Base-by-base conservation (phyloP, 192 early-diverging fungal species). In the Coemansia sp. region DNA sequence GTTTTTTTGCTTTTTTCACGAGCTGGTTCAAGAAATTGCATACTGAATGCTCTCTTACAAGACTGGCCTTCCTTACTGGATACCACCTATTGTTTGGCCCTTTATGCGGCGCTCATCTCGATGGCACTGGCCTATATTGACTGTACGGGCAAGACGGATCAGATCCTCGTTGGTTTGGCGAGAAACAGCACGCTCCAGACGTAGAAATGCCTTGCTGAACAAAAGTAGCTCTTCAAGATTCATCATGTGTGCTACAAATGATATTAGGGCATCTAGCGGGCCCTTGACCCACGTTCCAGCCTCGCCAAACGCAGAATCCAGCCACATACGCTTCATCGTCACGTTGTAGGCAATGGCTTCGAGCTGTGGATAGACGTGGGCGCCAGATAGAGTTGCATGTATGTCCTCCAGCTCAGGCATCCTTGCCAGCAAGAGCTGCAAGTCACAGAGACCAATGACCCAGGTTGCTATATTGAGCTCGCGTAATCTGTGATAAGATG, bases 71-170 rank as follows among this genome's bases (percentile, higher is more conserved):
- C n/a, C 15, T 42, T 42, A 42, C 40, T 16, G 7, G 40, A 42
- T 42, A 2, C 8, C 10, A 2, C 40, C 40, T 2, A 16, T 13
- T 2, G 40, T 43, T 4, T 43, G 40, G 40, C 30, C 18, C 30
- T 18, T 33, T 35, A 15, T 57, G 0, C 23, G 39, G 18, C 18
- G 5, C 29, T 71, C 63, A 43, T 64, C 58, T 3, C 30, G n/a
- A 23, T 71, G 26, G 51, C 69, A 64, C 40, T 42, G 62, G 4
- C 69, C 69, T 15, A 71, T 61, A 16, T 64, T 64, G 13, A 56
- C 63, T 2, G 18, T 20, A 1, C 35, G 42, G 2, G 49, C 58
- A 31, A 71, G 63, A 7, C 52, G 35, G 3, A 46, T 20, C 57
- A 71, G 37, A n/a, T 60, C 69, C 29, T 71, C 49, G 46, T 49